Conservation (phyloP, 2,329 filamentous ascomycete species). For the Incumbomyces lentus region DNA sequence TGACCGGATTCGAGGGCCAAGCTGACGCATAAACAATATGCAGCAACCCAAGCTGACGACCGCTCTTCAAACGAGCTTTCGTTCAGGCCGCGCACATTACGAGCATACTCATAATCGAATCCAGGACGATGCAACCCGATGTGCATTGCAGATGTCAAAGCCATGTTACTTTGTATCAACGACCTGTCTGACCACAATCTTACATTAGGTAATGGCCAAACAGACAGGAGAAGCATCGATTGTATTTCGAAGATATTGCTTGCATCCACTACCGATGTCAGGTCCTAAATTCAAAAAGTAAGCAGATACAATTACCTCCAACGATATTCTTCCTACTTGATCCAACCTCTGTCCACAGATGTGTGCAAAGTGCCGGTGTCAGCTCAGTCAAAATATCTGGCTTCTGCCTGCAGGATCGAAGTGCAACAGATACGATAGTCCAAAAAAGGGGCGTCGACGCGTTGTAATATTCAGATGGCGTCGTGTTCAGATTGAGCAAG, state of each 20-base stretch:
- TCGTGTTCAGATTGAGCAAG: slow-evolving; percentile 44
- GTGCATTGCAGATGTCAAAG: not conserved
- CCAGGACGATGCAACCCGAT: slow-evolving; percentile 1
- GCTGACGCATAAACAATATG: not conserved
- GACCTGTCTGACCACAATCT: slow-evolving; percentile 3
- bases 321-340: not conserved
- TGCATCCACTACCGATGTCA: not conserved
- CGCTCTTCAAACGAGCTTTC: not conserved
- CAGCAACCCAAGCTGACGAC: not conserved
- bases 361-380: not conserved
- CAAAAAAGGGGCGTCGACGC: slow-evolving; percentile 53
- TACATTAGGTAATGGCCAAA: not conserved
- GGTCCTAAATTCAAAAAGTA: not conserved
- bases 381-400: not conserved
- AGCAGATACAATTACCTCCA: not conserved
- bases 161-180: slow-evolving; percentile 1
- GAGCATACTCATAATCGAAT: not conserved
- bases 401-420: slow-evolving; percentile 42
- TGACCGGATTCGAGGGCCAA: not conserved
- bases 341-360: slow-evolving; percentile 6
- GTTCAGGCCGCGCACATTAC: not conserved
- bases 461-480: slow-evolving; percentile 46
- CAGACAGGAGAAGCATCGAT: not conserved
- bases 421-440: slow-evolving; percentile 53
- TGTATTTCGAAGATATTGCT: not conserved